These are phyloP conservation scores for Botrytis tulipae DNA, from an alignment of 2,329 filamentous ascomycete genomes.

Conservation along the genomic window DNA sequence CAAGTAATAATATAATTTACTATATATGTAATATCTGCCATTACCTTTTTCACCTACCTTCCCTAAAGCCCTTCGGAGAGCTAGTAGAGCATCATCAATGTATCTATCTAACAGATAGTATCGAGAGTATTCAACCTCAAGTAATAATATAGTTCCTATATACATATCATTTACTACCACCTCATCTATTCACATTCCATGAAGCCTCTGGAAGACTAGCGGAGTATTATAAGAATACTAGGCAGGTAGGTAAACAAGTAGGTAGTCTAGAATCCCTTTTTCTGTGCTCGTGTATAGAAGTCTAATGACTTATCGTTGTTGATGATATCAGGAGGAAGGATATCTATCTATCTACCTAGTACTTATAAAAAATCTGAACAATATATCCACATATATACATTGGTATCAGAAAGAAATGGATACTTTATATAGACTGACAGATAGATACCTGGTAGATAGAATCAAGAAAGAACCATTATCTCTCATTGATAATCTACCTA, in stretches of 20 bases:
- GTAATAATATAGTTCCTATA: too few relatives aligned
- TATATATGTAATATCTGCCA: too few relatives aligned
- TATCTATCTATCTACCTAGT: background rate
- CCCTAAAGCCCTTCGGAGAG: background rate
- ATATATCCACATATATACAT: background rate
- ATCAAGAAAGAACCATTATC: background rate
- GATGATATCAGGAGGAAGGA: background rate
- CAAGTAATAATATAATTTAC: too few relatives aligned
- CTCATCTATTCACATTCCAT: too few relatives aligned
- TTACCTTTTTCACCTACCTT: too few relatives aligned
- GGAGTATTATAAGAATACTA: too few relatives aligned
- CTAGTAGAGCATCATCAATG: background rate
- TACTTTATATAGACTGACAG: rapidly evolving
- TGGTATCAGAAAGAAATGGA: background rate
- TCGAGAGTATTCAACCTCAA: too few relatives aligned
- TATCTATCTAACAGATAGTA: background rate
- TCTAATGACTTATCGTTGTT: background rate
- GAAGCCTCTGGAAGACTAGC: too few relatives aligned
- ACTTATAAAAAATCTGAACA: background rate
- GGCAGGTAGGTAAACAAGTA: too few relatives aligned
- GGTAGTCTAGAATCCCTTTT: background rate
- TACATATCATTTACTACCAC: too few relatives aligned
- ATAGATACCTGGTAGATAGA: background rate
- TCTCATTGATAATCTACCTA: too few relatives aligned
- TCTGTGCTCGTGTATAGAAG: too few relatives aligned